phyloP scores from a whole-genome alignment of 208 protist species.

The Trypanosoma avium region DNA sequence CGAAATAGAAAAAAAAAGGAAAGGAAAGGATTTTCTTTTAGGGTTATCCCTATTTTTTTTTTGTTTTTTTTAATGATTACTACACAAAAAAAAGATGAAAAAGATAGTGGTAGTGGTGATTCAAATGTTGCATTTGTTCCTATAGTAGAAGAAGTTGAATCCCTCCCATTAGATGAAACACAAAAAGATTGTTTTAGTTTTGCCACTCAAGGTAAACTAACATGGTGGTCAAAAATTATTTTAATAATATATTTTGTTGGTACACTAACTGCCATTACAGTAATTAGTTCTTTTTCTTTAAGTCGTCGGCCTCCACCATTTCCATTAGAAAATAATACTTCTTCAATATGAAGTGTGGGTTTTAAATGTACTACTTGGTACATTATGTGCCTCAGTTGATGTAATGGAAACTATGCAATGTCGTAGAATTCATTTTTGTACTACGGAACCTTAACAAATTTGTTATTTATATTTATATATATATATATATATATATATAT shows the following conservation, averaged over 20 bases:
- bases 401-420: slow-evolving; percentile 35
- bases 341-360: too few relatives aligned
- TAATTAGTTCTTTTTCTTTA: slow-evolving; percentile 28
- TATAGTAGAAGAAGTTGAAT: background rate
- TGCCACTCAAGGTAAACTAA: slow-evolving; percentile 27
- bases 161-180: background rate
- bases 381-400: slow-evolving; percentile 20
- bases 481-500: too few relatives aligned
- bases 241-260: slow-evolving; percentile 27
- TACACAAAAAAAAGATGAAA: background rate
- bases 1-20: too few relatives aligned
- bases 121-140: too few relatives aligned
- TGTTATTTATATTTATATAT: too few relatives aligned
- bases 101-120: too few relatives aligned
- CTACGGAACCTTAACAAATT: too few relatives aligned
- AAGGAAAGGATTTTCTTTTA: background rate
- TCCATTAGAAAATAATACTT: too few relatives aligned
- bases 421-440: too few relatives aligned
- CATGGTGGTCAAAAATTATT: slow-evolving; percentile 45
- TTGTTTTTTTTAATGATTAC: background rate
- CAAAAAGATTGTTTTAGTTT: slow-evolving; percentile 38
- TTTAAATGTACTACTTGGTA: slow-evolving; percentile 25
- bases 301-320: slow-evolving; percentile 19
- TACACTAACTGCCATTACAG: slow-evolving; percentile 32
- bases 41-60: background rate